Evolutionary conservation across 1,139 yeast species (phyloP), one percentile per base, ranked within the genome.

Genomic region (Nadsonia commutata): DNA sequence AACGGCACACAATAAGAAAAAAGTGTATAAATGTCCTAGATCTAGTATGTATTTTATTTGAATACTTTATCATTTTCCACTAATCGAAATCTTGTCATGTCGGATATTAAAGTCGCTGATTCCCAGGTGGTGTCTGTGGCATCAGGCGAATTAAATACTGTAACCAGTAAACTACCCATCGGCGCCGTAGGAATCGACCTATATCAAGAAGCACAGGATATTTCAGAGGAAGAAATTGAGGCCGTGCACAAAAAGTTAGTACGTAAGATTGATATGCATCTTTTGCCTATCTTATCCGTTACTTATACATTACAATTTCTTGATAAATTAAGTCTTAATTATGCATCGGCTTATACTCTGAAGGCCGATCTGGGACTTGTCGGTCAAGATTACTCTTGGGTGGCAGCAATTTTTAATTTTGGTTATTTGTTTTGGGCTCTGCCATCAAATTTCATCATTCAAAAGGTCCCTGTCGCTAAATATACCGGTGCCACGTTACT

Each of bases 261-360:
- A 8, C 57, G 71, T 16, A 56, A 72, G 49, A 76, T 74, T 38
- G 83, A 78, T 55, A 39, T 65, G 20, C 66, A 57, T 47, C 55
- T 78, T 49, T 57, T 77, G 51, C 84, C 85, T 0, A 48, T 76
- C 39, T 64, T 77, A 63, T 68, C 78, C 53, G 50, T 71, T 13
- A 58, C 76, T 31, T 76, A 76, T 54, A 68, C 75, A 18, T 64
- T 71, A 43, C 83, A 76, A 53, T 75, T 72, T 48, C 70, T 78
- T 74, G 86, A 79, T 57, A 79, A 79, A 53, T 62, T 71, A 16
- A 65, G 81, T 4, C 70, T 70, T 27, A 67, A 78, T 11, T 74
- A 71, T 51, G 82, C 83, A 3, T 69, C 83, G 1, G 68, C 79
- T 43, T 66, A 78, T 64, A 83, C 82, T 1, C 64, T 78, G 46